phyloP scores from a whole-genome alignment of 2,329 filamentous ascomycete species.

The Paracamarosporium sp. region DNA sequence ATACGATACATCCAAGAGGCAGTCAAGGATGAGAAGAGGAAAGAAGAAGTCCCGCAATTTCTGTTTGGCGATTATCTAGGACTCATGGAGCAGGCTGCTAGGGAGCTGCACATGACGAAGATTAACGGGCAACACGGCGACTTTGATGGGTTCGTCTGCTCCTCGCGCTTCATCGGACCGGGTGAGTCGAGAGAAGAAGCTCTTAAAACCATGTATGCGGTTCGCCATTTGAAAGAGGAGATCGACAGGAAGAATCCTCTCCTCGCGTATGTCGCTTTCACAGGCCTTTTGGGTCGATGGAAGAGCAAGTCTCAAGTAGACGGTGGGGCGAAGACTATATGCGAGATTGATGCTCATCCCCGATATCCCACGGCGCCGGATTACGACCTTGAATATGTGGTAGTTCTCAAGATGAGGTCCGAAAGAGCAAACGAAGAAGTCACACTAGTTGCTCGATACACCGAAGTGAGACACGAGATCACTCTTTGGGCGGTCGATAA shows the following conservation, averaged over 20 bases:
- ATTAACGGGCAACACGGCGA: constrained; percentile 35
- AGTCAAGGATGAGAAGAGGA: constrained; percentile 34
- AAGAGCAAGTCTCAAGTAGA: background rate
- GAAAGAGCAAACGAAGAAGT: background rate
- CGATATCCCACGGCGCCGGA: background rate
- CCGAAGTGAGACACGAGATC: constrained; percentile 1
- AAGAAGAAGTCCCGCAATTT: constrained; percentile 66
- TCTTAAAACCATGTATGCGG: constrained; percentile 52
- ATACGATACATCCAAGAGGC: constrained; percentile 30
- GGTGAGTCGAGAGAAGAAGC: constrained; percentile 47
- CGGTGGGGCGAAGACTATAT: background rate
- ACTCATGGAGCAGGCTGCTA: constrained; percentile 73
- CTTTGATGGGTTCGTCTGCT: constrained; percentile 58
- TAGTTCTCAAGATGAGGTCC: background rate
- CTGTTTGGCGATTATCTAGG: constrained; percentile 81
- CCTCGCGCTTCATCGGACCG: constrained; percentile 31
- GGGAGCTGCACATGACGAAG: constrained; percentile 60
- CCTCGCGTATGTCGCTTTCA: constrained; percentile 69
- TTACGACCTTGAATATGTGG: constrained; percentile 4
- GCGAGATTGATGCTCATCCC: constrained; percentile 8
- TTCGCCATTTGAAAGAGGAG: constrained; percentile 44
- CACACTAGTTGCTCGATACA: constrained; percentile 3
- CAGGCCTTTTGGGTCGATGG: constrained; percentile 73
- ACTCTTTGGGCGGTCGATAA: constrained; percentile 1
- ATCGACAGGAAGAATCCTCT: constrained; percentile 56